Percentiles rank a stretch among this genome's conserved stretches.
phyloP scores from a whole-genome alignment of 2,329 filamentous ascomycete species.

The Pseudomassariella vexata region DNA sequence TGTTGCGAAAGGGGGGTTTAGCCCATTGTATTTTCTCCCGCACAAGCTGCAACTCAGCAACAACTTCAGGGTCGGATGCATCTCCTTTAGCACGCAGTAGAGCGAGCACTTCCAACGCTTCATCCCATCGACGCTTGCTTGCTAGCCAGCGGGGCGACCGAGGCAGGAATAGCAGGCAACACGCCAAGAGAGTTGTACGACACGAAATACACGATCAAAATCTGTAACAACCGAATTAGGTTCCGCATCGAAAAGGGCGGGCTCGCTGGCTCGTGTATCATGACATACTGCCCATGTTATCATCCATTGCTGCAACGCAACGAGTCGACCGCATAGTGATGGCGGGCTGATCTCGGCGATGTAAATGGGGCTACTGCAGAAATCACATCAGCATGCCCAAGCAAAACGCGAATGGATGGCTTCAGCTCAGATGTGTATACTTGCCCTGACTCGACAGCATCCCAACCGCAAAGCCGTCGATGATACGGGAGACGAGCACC shows the following conservation, averaged over 20 bases:
- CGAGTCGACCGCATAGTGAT: conserved; percentile 52
- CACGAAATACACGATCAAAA: conserved; percentile 63
- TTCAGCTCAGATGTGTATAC: no score
- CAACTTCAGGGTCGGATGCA: conserved; percentile 35
- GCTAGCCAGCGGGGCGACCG: conserved; percentile 52
- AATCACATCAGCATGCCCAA: no score
- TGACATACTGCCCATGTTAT: conserved; percentile 48
- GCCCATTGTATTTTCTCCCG: no score
- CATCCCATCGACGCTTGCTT: conserved; percentile 38
- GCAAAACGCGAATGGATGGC: no score
- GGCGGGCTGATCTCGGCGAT: conserved; percentile 59
- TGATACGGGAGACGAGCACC: not conserved
- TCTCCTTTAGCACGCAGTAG: conserved; percentile 9
- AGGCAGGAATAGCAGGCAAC: conserved; percentile 51
- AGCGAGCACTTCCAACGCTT: conserved; percentile 14
- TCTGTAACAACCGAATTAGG: conserved; percentile 33
- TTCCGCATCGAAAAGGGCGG: not conserved
- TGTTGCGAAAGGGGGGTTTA: conserved; percentile 29
- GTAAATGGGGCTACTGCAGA: no score
- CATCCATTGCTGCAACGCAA: conserved; percentile 66
- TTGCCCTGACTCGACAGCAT: not conserved
- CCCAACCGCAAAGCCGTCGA: not conserved
- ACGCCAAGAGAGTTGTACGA: conserved; percentile 54
- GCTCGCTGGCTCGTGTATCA: not conserved
- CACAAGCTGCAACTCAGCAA: conserved; percentile 31